These are phyloP conservation scores for Aurantiochytrium sp. DNA, from an alignment of 108 stramenopile species.

Conservation along the genomic window DNA sequence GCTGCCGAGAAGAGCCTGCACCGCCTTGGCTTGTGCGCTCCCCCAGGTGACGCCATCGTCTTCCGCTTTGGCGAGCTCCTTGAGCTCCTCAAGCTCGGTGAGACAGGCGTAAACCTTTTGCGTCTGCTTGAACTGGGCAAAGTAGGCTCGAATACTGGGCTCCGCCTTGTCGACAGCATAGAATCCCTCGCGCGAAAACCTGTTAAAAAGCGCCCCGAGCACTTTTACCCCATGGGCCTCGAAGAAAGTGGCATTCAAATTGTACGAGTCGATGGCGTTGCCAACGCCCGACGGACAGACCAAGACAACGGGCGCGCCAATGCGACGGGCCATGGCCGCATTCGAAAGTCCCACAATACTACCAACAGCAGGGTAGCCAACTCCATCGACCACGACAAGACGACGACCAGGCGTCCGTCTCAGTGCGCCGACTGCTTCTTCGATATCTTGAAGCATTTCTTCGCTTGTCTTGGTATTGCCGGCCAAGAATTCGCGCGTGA, in stretches of 20 bases:
- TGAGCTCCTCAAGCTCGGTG: not conserved
- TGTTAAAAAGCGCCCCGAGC: conserved; percentile 78
- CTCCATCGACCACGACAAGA: conserved; percentile 85
- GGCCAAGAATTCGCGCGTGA: conserved; percentile 83
- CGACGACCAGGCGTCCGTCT: conserved; percentile 44
- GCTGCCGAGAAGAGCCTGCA: not conserved
- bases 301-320: conserved; percentile 62
- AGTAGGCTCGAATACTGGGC: conserved; percentile 60
- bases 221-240: conserved; percentile 59
- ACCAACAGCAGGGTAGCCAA: conserved; percentile 93
- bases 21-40: not conserved
- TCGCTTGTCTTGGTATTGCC: conserved; percentile 65
- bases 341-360: conserved; percentile 87
- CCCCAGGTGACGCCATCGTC: not conserved
- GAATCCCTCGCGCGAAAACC: conserved; percentile 63
- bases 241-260: conserved; percentile 87
- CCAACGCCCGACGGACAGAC: conserved; percentile 69
- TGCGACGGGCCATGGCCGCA: conserved; percentile 67
- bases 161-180: conserved; percentile 73
- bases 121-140: conserved; percentile 32
- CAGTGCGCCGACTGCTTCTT: conserved; percentile 66
- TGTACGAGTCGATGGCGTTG: conserved; percentile 88
- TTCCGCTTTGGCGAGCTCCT: not conserved
- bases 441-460: conserved; percentile 61
- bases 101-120: not conserved